Evolutionary conservation across 345 rosid species (phyloP).

Genomic region (Theobroma cacao): DNA sequence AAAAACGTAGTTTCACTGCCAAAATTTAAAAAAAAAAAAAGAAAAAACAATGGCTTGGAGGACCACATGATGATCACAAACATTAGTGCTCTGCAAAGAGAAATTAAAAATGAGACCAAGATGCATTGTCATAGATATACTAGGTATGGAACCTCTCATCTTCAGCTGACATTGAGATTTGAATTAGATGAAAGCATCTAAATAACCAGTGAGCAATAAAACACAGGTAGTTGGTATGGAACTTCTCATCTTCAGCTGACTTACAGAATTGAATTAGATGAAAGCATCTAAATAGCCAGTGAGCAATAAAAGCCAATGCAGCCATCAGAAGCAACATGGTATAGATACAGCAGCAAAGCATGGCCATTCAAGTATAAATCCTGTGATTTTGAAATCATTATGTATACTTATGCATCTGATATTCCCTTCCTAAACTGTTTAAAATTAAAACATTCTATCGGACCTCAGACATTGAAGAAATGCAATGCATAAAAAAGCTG

Average conservation of each 20-base stretch:
- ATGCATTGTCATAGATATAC: neutral
- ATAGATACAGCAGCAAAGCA: neutral
- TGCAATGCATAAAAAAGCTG: neutral
- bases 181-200: neutral
- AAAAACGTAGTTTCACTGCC: no score
- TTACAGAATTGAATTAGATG: neutral
- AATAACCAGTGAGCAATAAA: neutral
- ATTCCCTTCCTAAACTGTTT: neutral
- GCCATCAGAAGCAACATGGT: neutral
- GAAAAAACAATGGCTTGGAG: neutral
- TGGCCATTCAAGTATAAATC: neutral
- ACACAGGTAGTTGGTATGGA: neutral
- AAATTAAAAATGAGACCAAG: neutral
- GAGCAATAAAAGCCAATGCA: neutral
- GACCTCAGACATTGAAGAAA: neutral
- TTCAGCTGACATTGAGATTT: neutral
- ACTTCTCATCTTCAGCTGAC: neutral
- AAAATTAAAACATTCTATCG: neutral
- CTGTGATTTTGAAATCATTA: neutral
- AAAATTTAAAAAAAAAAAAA: no score
- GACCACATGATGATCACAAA: neutral
- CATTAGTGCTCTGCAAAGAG: neutral
- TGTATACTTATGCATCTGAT: neutral
- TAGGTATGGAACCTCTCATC: neutral
- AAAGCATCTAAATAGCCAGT: neutral